These are phyloP conservation scores for Eimeria sp. DNA, from an alignment of 169 alveolate species.

Conservation along the genomic window DNA sequence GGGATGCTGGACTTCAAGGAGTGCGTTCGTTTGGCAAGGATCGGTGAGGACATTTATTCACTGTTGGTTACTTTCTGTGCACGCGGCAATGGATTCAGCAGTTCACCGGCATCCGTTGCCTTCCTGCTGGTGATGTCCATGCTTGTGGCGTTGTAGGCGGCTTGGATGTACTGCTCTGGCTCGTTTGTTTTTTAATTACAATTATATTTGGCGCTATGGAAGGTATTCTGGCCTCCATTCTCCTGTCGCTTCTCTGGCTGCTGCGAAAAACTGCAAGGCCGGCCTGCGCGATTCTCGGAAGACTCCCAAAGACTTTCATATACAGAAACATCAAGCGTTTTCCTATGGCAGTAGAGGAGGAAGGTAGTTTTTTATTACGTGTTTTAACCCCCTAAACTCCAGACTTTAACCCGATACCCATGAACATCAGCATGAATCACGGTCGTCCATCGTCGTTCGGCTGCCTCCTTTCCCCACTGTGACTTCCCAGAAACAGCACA, in stretches of 20 bases:
- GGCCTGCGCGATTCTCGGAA: constrained; percentile 75
- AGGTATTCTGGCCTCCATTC: constrained; percentile 84
- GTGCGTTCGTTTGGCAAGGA: constrained; percentile 47
- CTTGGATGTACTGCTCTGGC: constrained; percentile 84
- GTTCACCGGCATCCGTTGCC: background rate
- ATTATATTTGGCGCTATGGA: constrained; percentile 84
- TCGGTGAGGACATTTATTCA: constrained; percentile 41
- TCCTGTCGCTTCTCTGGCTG: constrained; percentile 86
- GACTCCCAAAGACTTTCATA: constrained; percentile 81
- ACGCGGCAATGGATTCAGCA: background rate
- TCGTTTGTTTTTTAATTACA: constrained; percentile 80
- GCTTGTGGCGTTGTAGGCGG: constrained; percentile 56
- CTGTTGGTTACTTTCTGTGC: background rate
- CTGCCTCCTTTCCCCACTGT: too few relatives aligned
- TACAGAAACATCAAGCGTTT: constrained; percentile 83
- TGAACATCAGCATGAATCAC: background rate
- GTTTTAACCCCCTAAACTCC: background rate
- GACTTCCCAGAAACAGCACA: background rate
- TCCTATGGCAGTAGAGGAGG: constrained; percentile 83
- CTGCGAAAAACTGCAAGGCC: constrained; percentile 83
- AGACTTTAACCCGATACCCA: background rate
- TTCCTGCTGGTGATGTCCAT: background rate
- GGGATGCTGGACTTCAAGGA: constrained; percentile 85
- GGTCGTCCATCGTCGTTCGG: background rate
- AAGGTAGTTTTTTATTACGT: constrained; percentile 34